A percentile compares a stretch with the other conserved stretches of the same genome.
Conservation (phyloP, 2,329 filamentous ascomycete species). For the Tolypocladium ovalisporum region DNA sequence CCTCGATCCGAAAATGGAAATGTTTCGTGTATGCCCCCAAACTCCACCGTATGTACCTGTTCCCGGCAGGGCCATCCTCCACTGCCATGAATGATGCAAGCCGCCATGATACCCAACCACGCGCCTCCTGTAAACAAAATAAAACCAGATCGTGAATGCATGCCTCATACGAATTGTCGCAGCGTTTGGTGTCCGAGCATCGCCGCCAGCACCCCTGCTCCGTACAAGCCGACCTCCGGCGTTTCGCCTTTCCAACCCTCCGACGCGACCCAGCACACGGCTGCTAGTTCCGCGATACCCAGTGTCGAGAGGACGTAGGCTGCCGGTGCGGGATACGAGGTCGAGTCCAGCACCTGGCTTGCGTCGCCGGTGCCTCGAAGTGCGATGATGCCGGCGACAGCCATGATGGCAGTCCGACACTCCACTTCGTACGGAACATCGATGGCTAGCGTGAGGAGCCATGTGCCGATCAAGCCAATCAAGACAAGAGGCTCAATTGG, state of each 20-base stretch:
- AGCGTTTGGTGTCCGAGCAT: slow-evolving; percentile 20
- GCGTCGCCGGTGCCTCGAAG: slow-evolving; percentile 18
- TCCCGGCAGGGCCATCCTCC: not conserved
- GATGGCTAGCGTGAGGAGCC: slow-evolving; percentile 12
- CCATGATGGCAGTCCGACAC: slow-evolving; percentile 14
- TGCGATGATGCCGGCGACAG: slow-evolving; percentile 17
- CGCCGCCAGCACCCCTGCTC: slow-evolving; percentile 14
- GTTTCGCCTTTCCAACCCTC: slow-evolving; percentile 15
- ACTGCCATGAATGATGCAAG: not conserved
- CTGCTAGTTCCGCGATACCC: slow-evolving; percentile 19
- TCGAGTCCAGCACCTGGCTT: slow-evolving; percentile 5
- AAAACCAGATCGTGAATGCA: not conserved
- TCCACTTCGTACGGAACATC: slow-evolving; percentile 15
- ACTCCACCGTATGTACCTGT: not conserved
- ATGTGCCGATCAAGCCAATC: slow-evolving; percentile 11
- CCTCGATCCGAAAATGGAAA: too few species aligned
- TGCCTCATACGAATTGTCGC: not conserved
- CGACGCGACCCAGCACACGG: slow-evolving; percentile 21
- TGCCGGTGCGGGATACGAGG: slow-evolving; percentile 8
- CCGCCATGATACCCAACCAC: not conserved
- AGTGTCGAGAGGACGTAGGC: slow-evolving; percentile 15
- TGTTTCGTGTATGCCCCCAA: not conserved
- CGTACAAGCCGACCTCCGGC: slow-evolving; percentile 13
- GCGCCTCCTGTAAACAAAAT: not conserved
- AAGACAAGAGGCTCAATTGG: slow-evolving; percentile 10